Conservation (phyloP, 805 yeast species). For the Cyberlindnera samutprakarnensis region DNA sequence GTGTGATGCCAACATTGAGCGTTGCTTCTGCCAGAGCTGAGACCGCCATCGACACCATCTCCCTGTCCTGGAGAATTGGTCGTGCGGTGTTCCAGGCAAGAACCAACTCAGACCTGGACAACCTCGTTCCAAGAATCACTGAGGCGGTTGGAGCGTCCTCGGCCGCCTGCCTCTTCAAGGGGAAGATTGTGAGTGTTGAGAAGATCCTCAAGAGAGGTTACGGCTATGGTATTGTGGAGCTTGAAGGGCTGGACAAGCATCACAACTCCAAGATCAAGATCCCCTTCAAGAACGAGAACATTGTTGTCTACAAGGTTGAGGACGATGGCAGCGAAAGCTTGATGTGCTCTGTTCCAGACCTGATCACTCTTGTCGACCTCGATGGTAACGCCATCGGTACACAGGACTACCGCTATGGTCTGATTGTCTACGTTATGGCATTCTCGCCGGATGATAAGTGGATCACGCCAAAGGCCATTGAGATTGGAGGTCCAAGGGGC, state of each 20-base stretch:
- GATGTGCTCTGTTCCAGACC: constrained; percentile 39
- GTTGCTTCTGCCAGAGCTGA: constrained; percentile 21
- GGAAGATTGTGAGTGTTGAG: constrained; percentile 38
- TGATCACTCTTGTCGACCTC: constrained; percentile 34
- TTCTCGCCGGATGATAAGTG: too few species aligned
- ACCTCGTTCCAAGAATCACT: constrained; percentile 28
- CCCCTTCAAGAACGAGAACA: constrained; percentile 44
- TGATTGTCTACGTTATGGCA: too few species aligned
- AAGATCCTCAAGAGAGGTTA: constrained; percentile 35
- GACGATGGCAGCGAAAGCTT: too few species aligned
- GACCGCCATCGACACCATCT: too few species aligned
- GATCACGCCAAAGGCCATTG: constrained; percentile 27
- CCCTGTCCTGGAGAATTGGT: constrained; percentile 41
- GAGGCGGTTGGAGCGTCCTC: constrained; percentile 32
- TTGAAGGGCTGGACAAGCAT: constrained; percentile 19
- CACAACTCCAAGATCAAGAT: constrained; percentile 21
- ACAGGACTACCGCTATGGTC: constrained; percentile 39
- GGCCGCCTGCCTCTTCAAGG: constrained; percentile 32
- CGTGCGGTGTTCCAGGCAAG: constrained; percentile 32
- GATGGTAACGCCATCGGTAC: constrained; percentile 43
- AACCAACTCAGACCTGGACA: constrained; percentile 29
- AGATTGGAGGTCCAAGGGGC: constrained; percentile 33
- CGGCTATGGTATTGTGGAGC: constrained; percentile 36
- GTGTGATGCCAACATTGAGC: constrained; percentile 25
- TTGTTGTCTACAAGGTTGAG: constrained; percentile 25